A percentile compares a stretch with the other conserved stretches of the same genome.
phyloP scores from a whole-genome alignment of 2,329 filamentous ascomycete genomes.

The Penicillium sp. region DNA sequence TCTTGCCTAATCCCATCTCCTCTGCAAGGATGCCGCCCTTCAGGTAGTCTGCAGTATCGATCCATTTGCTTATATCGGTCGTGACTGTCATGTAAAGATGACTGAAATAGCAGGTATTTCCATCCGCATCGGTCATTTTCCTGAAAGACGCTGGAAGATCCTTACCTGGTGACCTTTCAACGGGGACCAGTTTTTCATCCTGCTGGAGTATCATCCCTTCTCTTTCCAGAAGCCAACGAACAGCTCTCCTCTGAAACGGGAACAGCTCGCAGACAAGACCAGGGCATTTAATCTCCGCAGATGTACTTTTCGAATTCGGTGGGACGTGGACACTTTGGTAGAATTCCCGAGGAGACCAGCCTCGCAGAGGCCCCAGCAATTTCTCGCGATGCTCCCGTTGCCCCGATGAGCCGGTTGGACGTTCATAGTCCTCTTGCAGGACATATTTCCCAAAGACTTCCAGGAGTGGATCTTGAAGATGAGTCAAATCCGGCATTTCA shows the following conservation, averaged over 20 bases:
- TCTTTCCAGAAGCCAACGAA: conserved; percentile 47
- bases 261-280: conserved; percentile 42
- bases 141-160: conserved; percentile 41
- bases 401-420: neutral
- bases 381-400: conserved; percentile 12
- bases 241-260: conserved; percentile 49
- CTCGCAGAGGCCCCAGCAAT: conserved; percentile 7
- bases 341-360: conserved; percentile 43
- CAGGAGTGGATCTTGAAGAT: conserved; percentile 15
- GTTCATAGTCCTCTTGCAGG: conserved; percentile 21
- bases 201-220: conserved; percentile 40
- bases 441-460: conserved; percentile 32
- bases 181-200: conserved; percentile 30
- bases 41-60: conserved; percentile 29
- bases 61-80: conserved; percentile 36
- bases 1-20: conserved; percentile 53
- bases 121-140: conserved; percentile 37
- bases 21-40: conserved; percentile 50
- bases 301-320: conserved; percentile 29
- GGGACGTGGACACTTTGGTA: conserved; percentile 50
- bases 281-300: conserved; percentile 36
- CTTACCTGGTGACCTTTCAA: conserved; percentile 6
- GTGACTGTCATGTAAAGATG: conserved; percentile 42
- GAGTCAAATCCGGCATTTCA: conserved; percentile 23
- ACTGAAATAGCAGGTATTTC: conserved; percentile 41